These are phyloP conservation scores for Colletotrichum lindemuthianum DNA, from an alignment of 2,329 filamentous ascomycete species.

Conservation along the genomic window DNA sequence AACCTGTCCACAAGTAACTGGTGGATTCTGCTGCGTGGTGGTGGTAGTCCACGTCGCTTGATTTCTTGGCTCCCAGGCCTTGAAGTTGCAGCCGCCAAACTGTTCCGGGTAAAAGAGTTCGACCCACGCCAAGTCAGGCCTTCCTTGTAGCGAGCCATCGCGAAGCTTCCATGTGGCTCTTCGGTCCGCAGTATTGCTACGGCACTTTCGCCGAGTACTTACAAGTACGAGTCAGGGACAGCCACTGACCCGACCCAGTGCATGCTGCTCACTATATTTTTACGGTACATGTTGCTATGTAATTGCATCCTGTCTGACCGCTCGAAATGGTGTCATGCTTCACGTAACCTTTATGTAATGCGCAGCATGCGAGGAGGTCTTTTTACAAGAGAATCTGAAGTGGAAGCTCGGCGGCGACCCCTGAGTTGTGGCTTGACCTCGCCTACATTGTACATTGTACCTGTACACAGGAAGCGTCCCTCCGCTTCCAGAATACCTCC, in stretches of 20 bases:
- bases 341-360: slow-evolving; percentile 34
- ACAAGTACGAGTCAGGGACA: no score
- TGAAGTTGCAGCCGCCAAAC: slow-evolving; percentile 3
- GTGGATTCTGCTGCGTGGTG: background rate
- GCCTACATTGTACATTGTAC: no score
- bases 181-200: background rate
- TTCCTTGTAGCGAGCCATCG: slow-evolving; percentile 4
- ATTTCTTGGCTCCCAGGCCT: background rate
- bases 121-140: slow-evolving; percentile 2
- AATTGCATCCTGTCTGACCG: slow-evolving; percentile 7
- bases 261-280: no score
- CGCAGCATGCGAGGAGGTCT: background rate
- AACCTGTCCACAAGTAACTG: background rate
- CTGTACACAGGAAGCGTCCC: background rate
- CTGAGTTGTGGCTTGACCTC: slow-evolving; percentile 21
- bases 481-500: slow-evolving; percentile 15
- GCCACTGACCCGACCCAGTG: no score
- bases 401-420: slow-evolving; percentile 24
- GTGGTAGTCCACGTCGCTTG: background rate
- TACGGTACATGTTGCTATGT: no score
- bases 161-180: slow-evolving; percentile 20
- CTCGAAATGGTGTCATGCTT: slow-evolving; percentile 14
- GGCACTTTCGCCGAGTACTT: background rate
- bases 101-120: slow-evolving; percentile 8
- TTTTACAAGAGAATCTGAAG: slow-evolving; percentile 14